phyloP scores from a whole-genome alignment of 1,139 yeast species.

The Debaryomyces sp. region DNA sequence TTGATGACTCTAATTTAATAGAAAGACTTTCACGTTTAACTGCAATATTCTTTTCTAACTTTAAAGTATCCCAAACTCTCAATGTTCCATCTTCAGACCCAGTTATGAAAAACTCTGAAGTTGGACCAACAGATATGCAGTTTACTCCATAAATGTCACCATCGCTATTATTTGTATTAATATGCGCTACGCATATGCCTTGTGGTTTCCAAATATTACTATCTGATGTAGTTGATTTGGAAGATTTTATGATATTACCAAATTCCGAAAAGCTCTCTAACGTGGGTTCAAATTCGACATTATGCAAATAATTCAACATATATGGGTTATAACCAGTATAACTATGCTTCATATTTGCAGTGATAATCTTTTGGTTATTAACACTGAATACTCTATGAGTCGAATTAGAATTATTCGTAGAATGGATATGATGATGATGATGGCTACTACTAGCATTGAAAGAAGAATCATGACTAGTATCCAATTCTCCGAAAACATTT shows the following conservation, averaged over 20 bases:
- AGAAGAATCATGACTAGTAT: slow-evolving; percentile 26
- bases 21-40: slow-evolving; percentile 56
- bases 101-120: slow-evolving; percentile 68
- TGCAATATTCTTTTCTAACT: slow-evolving; percentile 66
- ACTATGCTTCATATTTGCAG: slow-evolving; percentile 51
- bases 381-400: slow-evolving; percentile 39
- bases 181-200: slow-evolving; percentile 62
- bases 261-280: slow-evolving; percentile 70
- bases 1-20: slow-evolving; percentile 48
- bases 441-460: slow-evolving; percentile 4
- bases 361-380: slow-evolving; percentile 37
- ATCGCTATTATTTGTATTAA: slow-evolving; percentile 27
- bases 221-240: neutral
- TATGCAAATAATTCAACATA: slow-evolving; percentile 57
- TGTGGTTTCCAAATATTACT: slow-evolving; percentile 24
- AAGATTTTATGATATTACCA: slow-evolving; percentile 40
- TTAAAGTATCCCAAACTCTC: slow-evolving; percentile 75
- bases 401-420: slow-evolving; percentile 13
- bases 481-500: slow-evolving; percentile 65
- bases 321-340: slow-evolving; percentile 70
- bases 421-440: slow-evolving; percentile 21
- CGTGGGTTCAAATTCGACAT: slow-evolving; percentile 57
- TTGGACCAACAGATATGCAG: slow-evolving; percentile 60
- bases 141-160: slow-evolving; percentile 45
- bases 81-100: slow-evolving; percentile 76